phyloP scores from a whole-genome alignment of 1,284 basidiomycete genomes.

The Moesziomyces sp. region DNA sequence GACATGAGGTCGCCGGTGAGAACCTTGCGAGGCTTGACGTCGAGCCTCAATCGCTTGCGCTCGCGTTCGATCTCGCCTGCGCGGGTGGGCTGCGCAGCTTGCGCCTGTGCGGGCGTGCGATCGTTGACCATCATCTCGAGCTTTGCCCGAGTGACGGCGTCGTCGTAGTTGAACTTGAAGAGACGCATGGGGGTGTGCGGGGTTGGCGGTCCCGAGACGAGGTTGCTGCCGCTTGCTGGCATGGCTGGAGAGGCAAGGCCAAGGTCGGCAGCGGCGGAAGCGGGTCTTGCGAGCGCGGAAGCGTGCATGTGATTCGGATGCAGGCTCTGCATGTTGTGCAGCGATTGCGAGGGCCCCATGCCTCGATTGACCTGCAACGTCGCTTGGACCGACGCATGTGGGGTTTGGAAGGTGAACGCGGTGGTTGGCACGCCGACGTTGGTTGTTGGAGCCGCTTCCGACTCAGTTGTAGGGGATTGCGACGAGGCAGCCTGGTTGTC shows the following conservation, averaged over 20 bases:
- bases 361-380: slow-evolving; percentile 14
- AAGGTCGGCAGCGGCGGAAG: slow-evolving; percentile 40
- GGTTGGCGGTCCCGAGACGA: slow-evolving; percentile 34
- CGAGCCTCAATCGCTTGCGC: slow-evolving; percentile 53
- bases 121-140: slow-evolving; percentile 58
- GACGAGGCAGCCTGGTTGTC: not conserved
- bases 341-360: slow-evolving; percentile 34
- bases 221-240: slow-evolving; percentile 4
- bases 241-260: slow-evolving; percentile 15
- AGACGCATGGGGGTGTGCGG: slow-evolving; percentile 58
- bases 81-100: slow-evolving; percentile 11
- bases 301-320: slow-evolving; percentile 25
- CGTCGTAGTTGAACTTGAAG: slow-evolving; percentile 54
- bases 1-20: slow-evolving; percentile 42
- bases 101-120: slow-evolving; percentile 13
- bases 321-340: slow-evolving; percentile 40
- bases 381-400: slow-evolving; percentile 7
- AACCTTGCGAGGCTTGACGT: slow-evolving; percentile 38
- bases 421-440: slow-evolving; percentile 20
- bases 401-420: slow-evolving; percentile 33
- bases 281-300: slow-evolving; percentile 26
- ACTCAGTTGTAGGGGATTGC: not conserved
- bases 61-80: slow-evolving; percentile 39
- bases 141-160: slow-evolving; percentile 44
- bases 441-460: not conserved